phyloP scores from a whole-genome alignment of 257 asterid species.

The Voacanga thouarsii region DNA sequence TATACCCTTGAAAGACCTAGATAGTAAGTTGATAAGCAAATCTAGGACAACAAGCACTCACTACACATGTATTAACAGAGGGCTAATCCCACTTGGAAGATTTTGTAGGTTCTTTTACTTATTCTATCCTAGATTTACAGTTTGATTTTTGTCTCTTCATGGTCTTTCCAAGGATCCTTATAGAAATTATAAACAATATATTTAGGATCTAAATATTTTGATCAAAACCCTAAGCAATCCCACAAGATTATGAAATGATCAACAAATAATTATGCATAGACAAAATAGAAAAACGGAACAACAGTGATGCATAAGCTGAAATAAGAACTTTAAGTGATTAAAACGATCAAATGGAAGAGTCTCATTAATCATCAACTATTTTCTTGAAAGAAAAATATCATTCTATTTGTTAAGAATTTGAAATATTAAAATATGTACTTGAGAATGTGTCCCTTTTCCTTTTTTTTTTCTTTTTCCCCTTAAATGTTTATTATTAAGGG shows the following conservation, averaged over 20 bases:
- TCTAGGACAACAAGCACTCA: constrained; percentile 1
- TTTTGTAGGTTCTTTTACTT: constrained; percentile 40
- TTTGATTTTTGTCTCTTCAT: constrained; percentile 13
- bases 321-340: neutral
- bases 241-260: neutral
- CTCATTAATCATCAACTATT: neutral
- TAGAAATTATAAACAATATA: neutral
- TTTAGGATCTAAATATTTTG: neutral
- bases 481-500: too few relatives aligned
- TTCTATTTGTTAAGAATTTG: too few relatives aligned
- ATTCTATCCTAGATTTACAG: constrained; percentile 33
- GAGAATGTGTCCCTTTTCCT: too few relatives aligned
- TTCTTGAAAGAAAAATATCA: neutral
- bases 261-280: neutral
- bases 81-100: constrained; percentile 30
- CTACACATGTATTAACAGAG: constrained; percentile 12
- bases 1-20: neutral
- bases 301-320: too few relatives aligned
- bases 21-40: neutral
- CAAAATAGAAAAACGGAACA: too few relatives aligned
- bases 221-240: constrained; percentile 3
- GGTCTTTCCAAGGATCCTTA: neutral
- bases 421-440: too few relatives aligned
- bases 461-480: too few relatives aligned
- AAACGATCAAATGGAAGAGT: neutral